phyloP scores from a whole-genome alignment of 2,329 filamentous ascomycete genomes.

The Aspergillus sp. region DNA sequence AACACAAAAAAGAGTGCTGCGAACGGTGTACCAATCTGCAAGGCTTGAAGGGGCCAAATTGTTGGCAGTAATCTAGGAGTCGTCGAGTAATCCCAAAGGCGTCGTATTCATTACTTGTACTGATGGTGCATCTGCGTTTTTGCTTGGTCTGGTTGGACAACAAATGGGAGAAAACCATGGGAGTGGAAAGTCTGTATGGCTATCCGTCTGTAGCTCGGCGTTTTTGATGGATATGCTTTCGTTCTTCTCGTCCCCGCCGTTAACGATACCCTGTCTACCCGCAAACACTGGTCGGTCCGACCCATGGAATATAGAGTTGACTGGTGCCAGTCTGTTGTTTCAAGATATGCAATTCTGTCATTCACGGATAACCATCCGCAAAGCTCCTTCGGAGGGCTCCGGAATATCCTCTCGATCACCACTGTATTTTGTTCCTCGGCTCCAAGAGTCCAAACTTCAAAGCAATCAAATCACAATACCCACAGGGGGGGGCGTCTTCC shows the following conservation, averaged over 20 bases:
- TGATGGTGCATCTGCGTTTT: slow-evolving; percentile 11
- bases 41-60: background rate
- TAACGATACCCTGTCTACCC: background rate
- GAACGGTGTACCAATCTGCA: background rate
- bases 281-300: background rate
- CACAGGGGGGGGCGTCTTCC: background rate
- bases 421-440: background rate
- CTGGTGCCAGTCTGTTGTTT: background rate
- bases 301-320: background rate
- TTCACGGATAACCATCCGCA: background rate
- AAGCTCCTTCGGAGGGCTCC: background rate
- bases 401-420: background rate
- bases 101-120: background rate
- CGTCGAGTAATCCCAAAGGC: background rate
- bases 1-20: background rate
- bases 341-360: background rate
- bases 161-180: background rate
- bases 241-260: background rate
- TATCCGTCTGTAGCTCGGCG: background rate
- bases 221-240: background rate
- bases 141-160: slow-evolving; percentile 8
- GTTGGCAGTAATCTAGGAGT: background rate
- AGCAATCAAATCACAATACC: background rate
- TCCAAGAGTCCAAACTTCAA: background rate
- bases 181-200: background rate